Conservation (phyloP, 2,329 filamentous ascomycete species). For the Sphaceloma murrayae region DNA sequence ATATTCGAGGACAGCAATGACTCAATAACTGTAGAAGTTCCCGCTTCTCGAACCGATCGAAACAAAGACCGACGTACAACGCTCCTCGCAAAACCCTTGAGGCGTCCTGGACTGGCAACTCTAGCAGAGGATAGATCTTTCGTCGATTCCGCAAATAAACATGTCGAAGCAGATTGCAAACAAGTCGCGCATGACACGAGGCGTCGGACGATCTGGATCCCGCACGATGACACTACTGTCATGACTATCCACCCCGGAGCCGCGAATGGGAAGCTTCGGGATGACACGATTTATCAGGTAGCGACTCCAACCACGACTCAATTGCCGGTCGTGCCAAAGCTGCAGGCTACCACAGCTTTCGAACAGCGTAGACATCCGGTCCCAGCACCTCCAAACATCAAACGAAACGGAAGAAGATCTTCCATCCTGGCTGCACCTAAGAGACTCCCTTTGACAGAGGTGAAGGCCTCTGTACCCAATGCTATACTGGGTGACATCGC, state of each 20-base stretch:
- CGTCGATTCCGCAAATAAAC: conserved; percentile 12
- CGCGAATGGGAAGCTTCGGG: conserved; percentile 24
- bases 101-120: conserved; percentile 11
- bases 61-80: conserved; percentile 16
- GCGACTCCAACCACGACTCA: conserved; percentile 5
- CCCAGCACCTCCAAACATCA: too few relatives aligned
- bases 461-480: conserved; percentile 16
- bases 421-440: conserved; percentile 15
- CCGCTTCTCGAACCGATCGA: conserved; percentile 18
- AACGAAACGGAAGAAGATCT: conserved; percentile 10
- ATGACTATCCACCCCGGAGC: conserved; percentile 44
- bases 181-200: conserved; percentile 32
- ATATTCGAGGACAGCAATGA: conserved; percentile 27
- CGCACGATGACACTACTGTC: conserved; percentile 42
- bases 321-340: too few relatives aligned
- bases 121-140: conserved; percentile 19
- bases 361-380: too few relatives aligned
- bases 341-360: too few relatives aligned
- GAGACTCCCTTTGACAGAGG: conserved; percentile 30
- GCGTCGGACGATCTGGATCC: conserved; percentile 43
- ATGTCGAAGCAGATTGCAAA: not conserved
- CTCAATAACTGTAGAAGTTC: conserved; percentile 8
- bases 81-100: conserved; percentile 15
- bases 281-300: conserved; percentile 27
- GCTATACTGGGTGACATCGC: conserved; percentile 7